Evolutionary conservation across 176 grass and related monocot species (phyloP).

Genomic region (Chrysopogon serrulatus): DNA sequence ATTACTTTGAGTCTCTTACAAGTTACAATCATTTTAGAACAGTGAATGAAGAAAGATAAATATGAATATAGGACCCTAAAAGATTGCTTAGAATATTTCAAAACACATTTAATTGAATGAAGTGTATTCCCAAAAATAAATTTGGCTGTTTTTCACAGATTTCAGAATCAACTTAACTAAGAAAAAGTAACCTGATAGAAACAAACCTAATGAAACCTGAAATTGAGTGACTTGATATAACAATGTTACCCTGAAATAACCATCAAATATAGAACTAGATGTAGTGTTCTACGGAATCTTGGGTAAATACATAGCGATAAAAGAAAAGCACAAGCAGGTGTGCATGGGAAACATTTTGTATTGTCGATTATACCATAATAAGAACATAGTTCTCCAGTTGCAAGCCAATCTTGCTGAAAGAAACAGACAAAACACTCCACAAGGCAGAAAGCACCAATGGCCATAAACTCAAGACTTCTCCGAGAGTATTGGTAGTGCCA

Average conservation of each 20-base stretch:
- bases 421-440: neutral
- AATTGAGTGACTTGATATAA: neutral
- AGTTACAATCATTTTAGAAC: neutral
- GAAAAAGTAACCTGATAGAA: neutral
- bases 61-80: neutral
- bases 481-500: neutral
- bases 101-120: neutral
- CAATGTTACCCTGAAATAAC: neutral
- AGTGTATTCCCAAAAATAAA: neutral
- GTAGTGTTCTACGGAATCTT: neutral
- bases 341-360: neutral
- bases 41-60: neutral
- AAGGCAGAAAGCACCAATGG: neutral
- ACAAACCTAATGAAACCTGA: constrained; percentile 12
- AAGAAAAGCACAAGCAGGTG: neutral
- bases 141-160: neutral
- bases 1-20: neutral
- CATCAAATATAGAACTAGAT: neutral
- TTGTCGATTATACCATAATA: neutral
- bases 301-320: neutral
- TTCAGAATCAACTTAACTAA: neutral
- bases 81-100: neutral
- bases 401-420: neutral
- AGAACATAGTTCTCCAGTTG: neutral
- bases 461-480: neutral